Conservation (phyloP, 2,329 filamentous ascomycete species). For the Neospermospora avenae region DNA sequence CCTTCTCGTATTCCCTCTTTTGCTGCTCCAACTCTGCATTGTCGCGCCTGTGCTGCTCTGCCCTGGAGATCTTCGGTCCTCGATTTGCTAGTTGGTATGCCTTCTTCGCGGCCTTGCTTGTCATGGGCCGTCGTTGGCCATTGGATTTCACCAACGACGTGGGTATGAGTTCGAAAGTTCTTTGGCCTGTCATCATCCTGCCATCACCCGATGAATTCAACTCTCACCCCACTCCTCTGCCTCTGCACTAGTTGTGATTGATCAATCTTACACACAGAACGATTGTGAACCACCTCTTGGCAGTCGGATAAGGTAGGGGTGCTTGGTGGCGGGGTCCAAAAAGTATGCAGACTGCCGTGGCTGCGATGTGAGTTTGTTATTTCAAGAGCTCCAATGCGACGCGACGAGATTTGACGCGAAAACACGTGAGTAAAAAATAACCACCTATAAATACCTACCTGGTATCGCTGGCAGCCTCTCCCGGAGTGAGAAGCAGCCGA, state of each 20-base stretch:
- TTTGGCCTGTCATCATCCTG: slow-evolving; percentile 36
- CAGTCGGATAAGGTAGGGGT: neutral
- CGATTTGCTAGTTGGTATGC: slow-evolving; percentile 43
- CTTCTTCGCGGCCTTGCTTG: slow-evolving; percentile 47
- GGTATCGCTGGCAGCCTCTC: too few species aligned
- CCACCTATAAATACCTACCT: too few species aligned
- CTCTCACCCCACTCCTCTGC: neutral
- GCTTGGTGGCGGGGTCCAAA: neutral
- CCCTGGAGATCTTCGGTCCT: slow-evolving; percentile 41
- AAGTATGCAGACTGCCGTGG: neutral
- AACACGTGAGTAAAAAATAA: too few species aligned
- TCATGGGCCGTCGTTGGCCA: slow-evolving; percentile 42
- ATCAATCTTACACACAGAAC: neutral
- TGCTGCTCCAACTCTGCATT: slow-evolving; percentile 40
- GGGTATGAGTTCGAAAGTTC: slow-evolving; percentile 45
- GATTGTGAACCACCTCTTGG: neutral
- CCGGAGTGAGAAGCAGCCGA: too few species aligned
- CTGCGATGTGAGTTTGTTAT: neutral
- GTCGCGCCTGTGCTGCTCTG: slow-evolving; percentile 38
- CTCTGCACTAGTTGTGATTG: neutral
- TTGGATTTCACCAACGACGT: slow-evolving; percentile 28
- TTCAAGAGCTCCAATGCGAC: neutral
- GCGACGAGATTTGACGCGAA: neutral
- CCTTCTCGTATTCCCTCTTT: slow-evolving; percentile 50
- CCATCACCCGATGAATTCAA: neutral